These are phyloP conservation scores for Fusarium buxicola DNA, from an alignment of 2,329 filamentous ascomycete genomes.

Conservation along the genomic window DNA sequence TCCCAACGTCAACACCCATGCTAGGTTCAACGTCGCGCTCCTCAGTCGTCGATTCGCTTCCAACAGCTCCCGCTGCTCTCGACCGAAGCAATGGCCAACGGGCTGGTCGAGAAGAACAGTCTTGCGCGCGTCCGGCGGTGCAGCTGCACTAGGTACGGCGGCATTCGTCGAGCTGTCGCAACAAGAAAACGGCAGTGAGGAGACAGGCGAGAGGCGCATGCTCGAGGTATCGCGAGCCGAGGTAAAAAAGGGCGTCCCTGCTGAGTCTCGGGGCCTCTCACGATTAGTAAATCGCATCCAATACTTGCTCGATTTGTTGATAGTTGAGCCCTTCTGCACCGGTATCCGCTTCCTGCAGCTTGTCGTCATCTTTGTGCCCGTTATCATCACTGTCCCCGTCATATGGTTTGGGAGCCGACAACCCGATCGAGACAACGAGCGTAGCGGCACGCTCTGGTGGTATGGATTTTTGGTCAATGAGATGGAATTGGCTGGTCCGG, in stretches of 20 bases:
- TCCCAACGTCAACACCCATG: slow-evolving; percentile 29
- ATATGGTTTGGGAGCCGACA: slow-evolving; percentile 81
- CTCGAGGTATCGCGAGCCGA: slow-evolving; percentile 83
- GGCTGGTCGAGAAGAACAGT: slow-evolving; percentile 42
- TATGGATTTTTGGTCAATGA: slow-evolving; percentile 86
- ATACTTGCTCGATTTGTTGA: slow-evolving; percentile 75
- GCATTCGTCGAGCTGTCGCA: slow-evolving; percentile 70
- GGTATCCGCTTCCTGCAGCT: slow-evolving; percentile 89
- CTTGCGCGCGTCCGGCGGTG: slow-evolving; percentile 56
- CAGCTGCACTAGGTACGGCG: slow-evolving; percentile 62
- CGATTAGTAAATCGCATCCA: slow-evolving; percentile 69
- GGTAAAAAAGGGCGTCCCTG: slow-evolving; percentile 74
- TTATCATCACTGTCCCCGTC: slow-evolving; percentile 81
- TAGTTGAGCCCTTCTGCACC: slow-evolving; percentile 90
- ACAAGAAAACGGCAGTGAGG: slow-evolving; percentile 60
- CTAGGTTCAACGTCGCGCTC: slow-evolving; percentile 17
- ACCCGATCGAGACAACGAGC: slow-evolving; percentile 76
- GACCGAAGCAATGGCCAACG: slow-evolving; percentile 44
- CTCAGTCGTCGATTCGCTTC: slow-evolving; percentile 42
- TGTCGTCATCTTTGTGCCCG: slow-evolving; percentile 88
- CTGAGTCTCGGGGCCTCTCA: slow-evolving; percentile 69
- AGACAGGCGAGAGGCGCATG: slow-evolving; percentile 89
- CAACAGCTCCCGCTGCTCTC: slow-evolving; percentile 41
- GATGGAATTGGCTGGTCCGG: slow-evolving; percentile 94
- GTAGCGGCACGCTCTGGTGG: slow-evolving; percentile 91